Base-by-base conservation (phyloP, 2,329 filamentous ascomycete genomes). In the Hymenoscyphus fructigenus region DNA sequence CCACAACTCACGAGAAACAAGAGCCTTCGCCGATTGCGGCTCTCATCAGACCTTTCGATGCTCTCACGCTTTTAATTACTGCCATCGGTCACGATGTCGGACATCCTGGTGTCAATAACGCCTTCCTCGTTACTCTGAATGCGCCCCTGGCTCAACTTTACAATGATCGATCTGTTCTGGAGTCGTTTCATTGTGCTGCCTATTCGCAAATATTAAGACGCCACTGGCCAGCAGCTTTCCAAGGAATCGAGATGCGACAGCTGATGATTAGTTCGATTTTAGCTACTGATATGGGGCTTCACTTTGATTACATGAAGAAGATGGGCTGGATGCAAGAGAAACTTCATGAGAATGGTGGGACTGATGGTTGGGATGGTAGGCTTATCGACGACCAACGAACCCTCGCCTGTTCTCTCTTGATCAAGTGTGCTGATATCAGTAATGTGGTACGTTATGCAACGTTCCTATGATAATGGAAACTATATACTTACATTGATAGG, bases 81-180 rank as follows among this genome's bases (percentile, higher is more conserved):
- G 95, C 95, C n/a, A 96, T 99, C 73, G 95, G 95, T 53, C 95
- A 99, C 72, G 95, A 99, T 76, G 95, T 98, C 47, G 95, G 95
- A 26, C 95, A 99, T 75, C 95, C 95, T 0, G 95, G 95, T 63
- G 95, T 99, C 73, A 99, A 98, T 80, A 99, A 99, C 76, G 93
- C 94, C 34, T 99, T 99, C 75, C 82, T 99, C 5, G 88, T 97
- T 20, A 93, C 91, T 36, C 85, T 97, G 36, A 97, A 97, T 75
- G 91, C 95, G 20, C 94, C 95, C 1, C 82, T 99, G 32, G 95
- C 95, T 14, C 93, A 97, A 76, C 83, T 98, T 15, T 99, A 98
- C 81, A 98, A 98, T 74, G 95, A 99, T 77, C 91, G 91, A 63
- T 98, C 95, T 0, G 95, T 99, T 17, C 84, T 99, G 44, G 95